These are phyloP conservation scores for Ramaria sp. DNA, from an alignment of 768 basidiomycete genomes.

Conservation along the genomic window DNA sequence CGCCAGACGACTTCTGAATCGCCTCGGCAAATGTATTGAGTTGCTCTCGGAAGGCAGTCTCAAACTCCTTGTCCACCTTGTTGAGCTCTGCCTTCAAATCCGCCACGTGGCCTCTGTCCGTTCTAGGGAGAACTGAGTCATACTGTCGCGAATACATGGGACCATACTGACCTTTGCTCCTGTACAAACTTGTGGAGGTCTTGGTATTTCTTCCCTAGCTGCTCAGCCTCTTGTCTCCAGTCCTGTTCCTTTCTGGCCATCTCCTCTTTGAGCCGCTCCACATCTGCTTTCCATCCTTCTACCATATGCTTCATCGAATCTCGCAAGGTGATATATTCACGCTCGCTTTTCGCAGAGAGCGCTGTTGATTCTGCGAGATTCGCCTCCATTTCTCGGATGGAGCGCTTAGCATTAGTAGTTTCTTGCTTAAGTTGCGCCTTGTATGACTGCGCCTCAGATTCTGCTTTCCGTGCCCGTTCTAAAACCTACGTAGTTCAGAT, in stretches of 20 bases:
- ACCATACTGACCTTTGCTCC: conserved; percentile 46
- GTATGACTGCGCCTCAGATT: conserved; percentile 57
- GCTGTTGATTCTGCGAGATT: conserved; percentile 65
- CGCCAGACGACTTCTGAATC: conserved; percentile 40
- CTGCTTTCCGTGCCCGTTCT: conserved; percentile 79
- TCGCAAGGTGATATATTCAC: conserved; percentile 72
- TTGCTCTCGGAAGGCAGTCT: conserved; percentile 9
- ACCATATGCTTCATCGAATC: conserved; percentile 67
- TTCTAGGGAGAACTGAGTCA: conserved; percentile 19
- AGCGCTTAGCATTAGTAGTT: conserved; percentile 60
- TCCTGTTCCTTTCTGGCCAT: conserved; percentile 67
- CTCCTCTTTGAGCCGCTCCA: conserved; percentile 60
- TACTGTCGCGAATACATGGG: too few relatives aligned
- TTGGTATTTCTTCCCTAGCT: conserved; percentile 56
- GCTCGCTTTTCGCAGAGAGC: conserved; percentile 68
- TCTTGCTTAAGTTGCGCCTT: conserved; percentile 68
- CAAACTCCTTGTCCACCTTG: conserved; percentile 11
- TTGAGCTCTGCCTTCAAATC: conserved; percentile 36
- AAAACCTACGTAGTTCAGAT: conserved; percentile 39
- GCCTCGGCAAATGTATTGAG: conserved; percentile 9
- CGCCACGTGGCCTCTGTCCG: conserved; percentile 38
- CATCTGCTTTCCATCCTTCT: conserved; percentile 65
- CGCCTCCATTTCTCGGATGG: conserved; percentile 71
- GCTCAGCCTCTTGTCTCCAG: conserved; percentile 56
- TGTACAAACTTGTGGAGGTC: conserved; percentile 37